A percentile compares a stretch with the other conserved stretches of the same genome.
Conservation (phyloP, 352 stramenopile genomes). For the Halophytophthora batemanensis region DNA sequence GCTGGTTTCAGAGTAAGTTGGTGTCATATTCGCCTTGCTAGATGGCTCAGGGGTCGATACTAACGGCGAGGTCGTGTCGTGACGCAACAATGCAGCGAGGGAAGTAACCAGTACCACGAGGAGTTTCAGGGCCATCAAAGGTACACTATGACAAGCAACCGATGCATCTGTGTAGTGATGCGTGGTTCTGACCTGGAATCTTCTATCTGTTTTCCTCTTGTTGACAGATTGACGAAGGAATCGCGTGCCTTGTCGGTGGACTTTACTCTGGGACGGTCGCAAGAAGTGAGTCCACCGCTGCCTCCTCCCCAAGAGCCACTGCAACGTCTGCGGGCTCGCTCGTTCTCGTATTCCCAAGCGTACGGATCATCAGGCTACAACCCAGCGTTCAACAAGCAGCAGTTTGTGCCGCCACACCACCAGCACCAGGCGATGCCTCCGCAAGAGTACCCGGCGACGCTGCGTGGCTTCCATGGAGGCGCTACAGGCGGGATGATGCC, state of each 20-base stretch:
- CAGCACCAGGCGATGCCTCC: conserved; percentile 29
- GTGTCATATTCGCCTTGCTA: not conserved
- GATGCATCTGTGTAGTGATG: not conserved
- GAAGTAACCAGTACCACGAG: conserved; percentile 32
- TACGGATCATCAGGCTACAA: conserved; percentile 57
- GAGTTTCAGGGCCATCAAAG: conserved; percentile 29
- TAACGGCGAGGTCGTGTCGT: conserved; percentile 15
- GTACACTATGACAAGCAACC: conserved; percentile 2
- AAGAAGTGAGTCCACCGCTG: conserved; percentile 58
- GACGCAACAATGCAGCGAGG: conserved; percentile 14
- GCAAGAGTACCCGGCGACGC: conserved; percentile 55
- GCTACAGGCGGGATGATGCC: conserved; percentile 35
- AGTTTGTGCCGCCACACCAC: conserved; percentile 38
- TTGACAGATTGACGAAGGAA: conserved; percentile 50
- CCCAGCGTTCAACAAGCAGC: conserved; percentile 39
- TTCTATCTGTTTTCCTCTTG: conserved; percentile 5
- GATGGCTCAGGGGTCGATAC: not conserved
- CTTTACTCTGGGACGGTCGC: conserved; percentile 55
- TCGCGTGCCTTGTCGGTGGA: conserved; percentile 71
- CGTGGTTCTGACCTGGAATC: not conserved
- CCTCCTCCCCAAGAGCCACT: conserved; percentile 62
- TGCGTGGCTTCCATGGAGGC: conserved; percentile 51
- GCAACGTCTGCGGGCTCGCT: conserved; percentile 66
- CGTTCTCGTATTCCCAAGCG: conserved; percentile 69
- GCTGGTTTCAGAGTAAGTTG: conserved; percentile 31